Evolutionary conservation across 2,329 filamentous ascomycete genomes (phyloP).

Genomic region (Aurifilum marmelostoma): DNA sequence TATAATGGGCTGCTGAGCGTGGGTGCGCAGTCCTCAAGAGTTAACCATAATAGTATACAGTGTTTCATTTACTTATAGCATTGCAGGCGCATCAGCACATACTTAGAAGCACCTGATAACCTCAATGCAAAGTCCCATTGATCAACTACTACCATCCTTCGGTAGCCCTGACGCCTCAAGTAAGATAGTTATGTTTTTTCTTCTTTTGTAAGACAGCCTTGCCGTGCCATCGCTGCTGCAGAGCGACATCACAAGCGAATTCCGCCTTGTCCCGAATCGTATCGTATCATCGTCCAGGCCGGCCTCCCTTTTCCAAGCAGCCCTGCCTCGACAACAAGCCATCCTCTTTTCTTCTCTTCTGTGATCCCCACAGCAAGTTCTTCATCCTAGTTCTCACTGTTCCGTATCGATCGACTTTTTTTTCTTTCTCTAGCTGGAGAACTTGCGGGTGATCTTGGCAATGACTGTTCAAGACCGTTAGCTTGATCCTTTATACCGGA

Average conservation of each 20-base stretch:
- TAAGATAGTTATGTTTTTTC: not conserved
- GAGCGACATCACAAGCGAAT: conserved; percentile 15
- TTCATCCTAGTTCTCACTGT: not conserved
- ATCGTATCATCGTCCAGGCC: not conserved
- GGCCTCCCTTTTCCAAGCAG: conserved; percentile 3
- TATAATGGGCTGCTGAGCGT: not conserved
- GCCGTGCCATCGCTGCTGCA: conserved; percentile 22
- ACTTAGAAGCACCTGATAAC: not conserved
- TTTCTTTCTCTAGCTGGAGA: conserved; percentile 60
- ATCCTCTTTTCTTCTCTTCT: not conserved
- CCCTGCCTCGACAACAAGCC: not conserved
- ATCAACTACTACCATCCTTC: not conserved
- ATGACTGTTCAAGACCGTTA: conserved; percentile 67
- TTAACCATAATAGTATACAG: not conserved
- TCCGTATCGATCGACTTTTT: not conserved
- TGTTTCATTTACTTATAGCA: not conserved
- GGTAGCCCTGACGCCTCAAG: conserved; percentile 11
- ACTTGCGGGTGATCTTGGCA: conserved; percentile 90
- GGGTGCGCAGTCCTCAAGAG: not conserved
- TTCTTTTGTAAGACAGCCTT: conserved; percentile 1
- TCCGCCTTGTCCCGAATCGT: conserved; percentile 10
- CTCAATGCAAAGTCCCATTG: conserved; percentile 6
- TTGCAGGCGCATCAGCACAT: not conserved
- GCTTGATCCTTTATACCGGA: conserved; percentile 1
- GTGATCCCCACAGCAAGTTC: not conserved